Evolutionary conservation across 495 filamentous ascomycete genomes (phyloP).

Genomic region (Chaetomium tenue): DNA sequence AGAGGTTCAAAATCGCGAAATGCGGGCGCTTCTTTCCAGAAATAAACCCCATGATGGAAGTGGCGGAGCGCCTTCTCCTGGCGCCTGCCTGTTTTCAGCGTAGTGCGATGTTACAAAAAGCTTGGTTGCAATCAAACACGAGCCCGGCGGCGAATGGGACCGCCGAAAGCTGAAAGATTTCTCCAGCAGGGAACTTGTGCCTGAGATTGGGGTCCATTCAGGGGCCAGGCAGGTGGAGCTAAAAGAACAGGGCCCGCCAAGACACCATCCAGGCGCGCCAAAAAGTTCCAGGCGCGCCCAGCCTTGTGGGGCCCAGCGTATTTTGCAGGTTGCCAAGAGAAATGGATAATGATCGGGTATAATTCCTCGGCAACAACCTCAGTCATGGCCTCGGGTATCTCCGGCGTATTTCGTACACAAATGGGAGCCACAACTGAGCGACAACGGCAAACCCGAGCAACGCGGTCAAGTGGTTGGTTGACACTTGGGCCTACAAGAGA

Average conservation of each 20-base stretch:
- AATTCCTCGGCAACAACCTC: no score
- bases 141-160: not conserved
- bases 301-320: not conserved
- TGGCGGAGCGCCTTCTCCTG: not conserved
- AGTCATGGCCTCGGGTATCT: no score
- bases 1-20: not conserved
- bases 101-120: not conserved
- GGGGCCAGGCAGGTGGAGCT: not conserved
- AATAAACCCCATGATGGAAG: not conserved
- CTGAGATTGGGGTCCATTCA: not conserved
- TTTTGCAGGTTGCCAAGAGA: no score
- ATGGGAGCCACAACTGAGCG: no score
- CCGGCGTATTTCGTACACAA: no score
- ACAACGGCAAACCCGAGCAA: no score
- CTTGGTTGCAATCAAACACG: conserved; percentile 2
- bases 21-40: not conserved
- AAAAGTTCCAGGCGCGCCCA: not conserved
- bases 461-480: no score
- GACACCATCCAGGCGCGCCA: no score
- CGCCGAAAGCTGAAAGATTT: not conserved
- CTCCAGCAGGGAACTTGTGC: not conserved
- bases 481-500: no score
- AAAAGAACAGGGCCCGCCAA: not conserved
- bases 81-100: not conserved
- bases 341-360: no score